These are phyloP conservation scores for Exophiala viscosa DNA, from an alignment of 2,329 filamentous ascomycete species.

Conservation along the genomic window DNA sequence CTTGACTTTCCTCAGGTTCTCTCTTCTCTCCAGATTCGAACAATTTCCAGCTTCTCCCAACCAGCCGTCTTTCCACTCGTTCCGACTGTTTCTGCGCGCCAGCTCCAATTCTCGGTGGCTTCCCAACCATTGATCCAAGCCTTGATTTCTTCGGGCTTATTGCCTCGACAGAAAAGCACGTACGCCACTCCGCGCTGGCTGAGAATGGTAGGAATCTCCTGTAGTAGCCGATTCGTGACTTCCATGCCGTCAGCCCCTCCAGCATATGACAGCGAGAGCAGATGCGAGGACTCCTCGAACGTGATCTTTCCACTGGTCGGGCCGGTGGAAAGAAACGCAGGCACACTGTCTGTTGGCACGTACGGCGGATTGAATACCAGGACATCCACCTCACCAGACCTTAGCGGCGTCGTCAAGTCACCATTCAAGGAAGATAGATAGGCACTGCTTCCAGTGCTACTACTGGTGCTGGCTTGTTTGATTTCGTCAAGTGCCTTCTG, in stretches of 20 bases:
- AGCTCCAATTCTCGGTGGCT: slow-evolving; percentile 40
- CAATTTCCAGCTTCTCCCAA: slow-evolving; percentile 89
- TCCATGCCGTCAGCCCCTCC: slow-evolving; percentile 92
- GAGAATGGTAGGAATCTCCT: slow-evolving; percentile 63
- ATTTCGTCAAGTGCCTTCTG: slow-evolving; percentile 44
- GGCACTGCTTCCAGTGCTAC: slow-evolving; percentile 22
- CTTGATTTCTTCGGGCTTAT: slow-evolving; percentile 74
- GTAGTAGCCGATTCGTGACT: slow-evolving; percentile 75
- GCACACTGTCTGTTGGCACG: slow-evolving; percentile 77
- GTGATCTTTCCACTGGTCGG: slow-evolving; percentile 24
- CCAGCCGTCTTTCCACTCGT: slow-evolving; percentile 82
- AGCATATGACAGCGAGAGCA: slow-evolving; percentile 82
- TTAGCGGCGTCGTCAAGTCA: slow-evolving; percentile 65
- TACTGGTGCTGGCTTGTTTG: slow-evolving; percentile 9
- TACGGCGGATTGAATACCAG: slow-evolving; percentile 97
- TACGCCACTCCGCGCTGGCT: slow-evolving; percentile 74
- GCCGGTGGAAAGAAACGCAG: slow-evolving; percentile 44
- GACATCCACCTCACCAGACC: slow-evolving; percentile 64
- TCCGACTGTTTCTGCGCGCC: slow-evolving; percentile 74
- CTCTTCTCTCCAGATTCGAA: slow-evolving; percentile 70
- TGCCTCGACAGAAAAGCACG: slow-evolving; percentile 83
- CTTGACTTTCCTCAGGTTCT: not conserved
- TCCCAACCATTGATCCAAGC: slow-evolving; percentile 56
- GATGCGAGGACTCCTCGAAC: slow-evolving; percentile 77
- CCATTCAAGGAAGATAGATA: slow-evolving; percentile 66